phyloP scores from a whole-genome alignment of 768 basidiomycete species.

The Macrolepiota fuliginosa region DNA sequence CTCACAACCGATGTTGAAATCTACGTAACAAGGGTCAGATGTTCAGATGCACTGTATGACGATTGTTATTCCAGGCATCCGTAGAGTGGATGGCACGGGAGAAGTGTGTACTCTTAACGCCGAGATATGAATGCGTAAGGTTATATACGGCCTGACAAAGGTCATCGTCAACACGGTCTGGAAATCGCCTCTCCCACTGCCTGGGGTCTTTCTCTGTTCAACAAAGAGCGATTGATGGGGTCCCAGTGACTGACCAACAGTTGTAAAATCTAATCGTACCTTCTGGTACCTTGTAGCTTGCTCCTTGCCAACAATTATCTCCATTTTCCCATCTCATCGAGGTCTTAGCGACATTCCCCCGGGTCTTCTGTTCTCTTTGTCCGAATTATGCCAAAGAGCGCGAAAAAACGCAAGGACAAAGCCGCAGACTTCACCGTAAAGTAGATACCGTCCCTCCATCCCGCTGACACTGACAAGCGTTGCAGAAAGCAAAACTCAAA shows the following conservation, averaged over 20 bases:
- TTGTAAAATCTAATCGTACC: background rate
- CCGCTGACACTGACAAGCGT: background rate
- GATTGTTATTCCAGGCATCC: background rate
- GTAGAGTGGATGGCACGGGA: background rate
- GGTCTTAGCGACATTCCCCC: background rate
- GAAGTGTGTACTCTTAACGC: too few relatives aligned
- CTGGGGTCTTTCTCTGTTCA: background rate
- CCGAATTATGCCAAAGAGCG: slow-evolving; percentile 73
- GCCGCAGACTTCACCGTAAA: slow-evolving; percentile 82
- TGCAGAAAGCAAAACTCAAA: slow-evolving; percentile 92
- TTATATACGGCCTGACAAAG: background rate
- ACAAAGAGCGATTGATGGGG: background rate
- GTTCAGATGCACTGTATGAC: background rate
- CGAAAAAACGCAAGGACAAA: slow-evolving; percentile 86
- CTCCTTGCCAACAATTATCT: background rate
- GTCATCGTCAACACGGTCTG: background rate
- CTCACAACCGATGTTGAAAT: background rate
- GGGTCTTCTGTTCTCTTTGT: background rate
- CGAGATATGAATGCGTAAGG: too few relatives aligned
- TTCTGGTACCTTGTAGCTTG: background rate
- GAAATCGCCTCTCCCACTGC: background rate
- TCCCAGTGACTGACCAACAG: too few relatives aligned
- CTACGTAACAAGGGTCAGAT: slow-evolving; percentile 5
- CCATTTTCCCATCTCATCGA: background rate
- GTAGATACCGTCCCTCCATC: background rate